Evolutionary conservation across 1,284 basidiomycete species (phyloP), one percentile per base, ranked within the genome.

Genomic region (Malassezia globosa): DNA sequence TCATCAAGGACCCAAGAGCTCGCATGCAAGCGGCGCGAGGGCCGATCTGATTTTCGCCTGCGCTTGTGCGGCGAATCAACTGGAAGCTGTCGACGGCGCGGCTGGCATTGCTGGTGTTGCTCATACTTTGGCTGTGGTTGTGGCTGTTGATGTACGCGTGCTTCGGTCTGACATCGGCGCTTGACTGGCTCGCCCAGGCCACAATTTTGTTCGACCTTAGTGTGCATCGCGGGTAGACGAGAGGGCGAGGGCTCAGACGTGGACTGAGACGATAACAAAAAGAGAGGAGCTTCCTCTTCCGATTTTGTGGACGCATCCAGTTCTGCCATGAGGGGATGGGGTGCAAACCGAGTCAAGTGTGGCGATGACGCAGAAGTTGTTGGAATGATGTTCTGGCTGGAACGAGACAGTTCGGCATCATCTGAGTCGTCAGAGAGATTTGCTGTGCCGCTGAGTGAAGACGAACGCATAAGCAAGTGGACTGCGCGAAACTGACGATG

Each of bases 1-100:
- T 82, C 43, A 78, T 75, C 59, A 82, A 81, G 50, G 81, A 76
- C 72, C 77, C 78, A 8, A 58, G 56, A 16, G 44, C 26, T 31
- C 19, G 35, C 13, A 25, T 43, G 42, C 74, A 75, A 60, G 80
- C 80, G 56, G 72, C 66, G 67, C 35, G 51, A 59, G 34, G 66
- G 72, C 29, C 72, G 65, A 51, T 66, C 66, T 11, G 55, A 46
- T 21, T 63, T 66, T n/a, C 39, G 39, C 34, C 49, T 61, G 4
- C 56, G 46, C 45, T 55, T 55, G 35, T 51, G 54, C 8, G 27
- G 18, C 13, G 36, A 23, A 1, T 16, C 11, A 34, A 22, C 27
- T 2, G 41, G 22, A 26, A 21, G 18, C 10, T 13, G 18, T 16
- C 7, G 5, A 26, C 24, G 19, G 22, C 37, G 19, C 37, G 25